phyloP scores from a whole-genome alignment of 108 stramenopile species.

The Skeletonema menzelii region DNA sequence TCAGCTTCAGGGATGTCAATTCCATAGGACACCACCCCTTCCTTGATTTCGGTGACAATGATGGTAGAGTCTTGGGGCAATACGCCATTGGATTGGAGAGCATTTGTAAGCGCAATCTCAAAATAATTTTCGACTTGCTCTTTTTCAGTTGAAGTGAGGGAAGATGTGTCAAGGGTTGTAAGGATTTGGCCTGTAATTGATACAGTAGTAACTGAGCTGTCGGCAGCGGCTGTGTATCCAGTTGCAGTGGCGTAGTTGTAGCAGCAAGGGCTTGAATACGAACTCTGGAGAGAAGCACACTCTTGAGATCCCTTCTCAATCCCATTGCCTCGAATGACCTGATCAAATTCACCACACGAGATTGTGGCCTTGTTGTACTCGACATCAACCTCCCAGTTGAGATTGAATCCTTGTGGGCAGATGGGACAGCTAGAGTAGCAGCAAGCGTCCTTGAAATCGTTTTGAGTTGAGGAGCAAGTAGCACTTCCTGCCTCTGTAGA shows the following conservation, averaged over 20 bases:
- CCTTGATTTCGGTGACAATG: conserved; percentile 3
- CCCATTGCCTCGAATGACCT: conserved; percentile 20
- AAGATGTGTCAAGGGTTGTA: background rate
- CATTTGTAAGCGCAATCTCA: background rate
- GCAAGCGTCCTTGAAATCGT: conserved; percentile 23
- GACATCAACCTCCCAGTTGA: conserved; percentile 45
- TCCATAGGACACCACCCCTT: background rate
- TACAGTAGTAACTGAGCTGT: background rate
- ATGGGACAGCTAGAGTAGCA: conserved; percentile 39
- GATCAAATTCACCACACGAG: conserved; percentile 46
- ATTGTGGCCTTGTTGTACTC: conserved; percentile 42
- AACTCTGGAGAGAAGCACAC: conserved; percentile 35
- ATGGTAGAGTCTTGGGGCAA: background rate
- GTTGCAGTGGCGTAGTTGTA: conserved; percentile 47
- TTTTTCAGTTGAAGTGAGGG: conserved; percentile 1
- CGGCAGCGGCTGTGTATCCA: background rate
- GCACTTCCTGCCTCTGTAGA: conserved; percentile 41
- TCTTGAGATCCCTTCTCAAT: conserved; percentile 34
- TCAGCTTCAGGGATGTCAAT: background rate
- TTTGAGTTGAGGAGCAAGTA: conserved; percentile 22
- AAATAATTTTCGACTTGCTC: conserved; percentile 1
- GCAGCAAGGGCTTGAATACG: conserved; percentile 45
- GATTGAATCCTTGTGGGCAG: conserved; percentile 43
- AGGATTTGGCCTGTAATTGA: background rate
- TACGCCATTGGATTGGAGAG: background rate